Base-by-base conservation (phyloP, 805 yeast genomes). In the Candida khao-thaluensis region DNA sequence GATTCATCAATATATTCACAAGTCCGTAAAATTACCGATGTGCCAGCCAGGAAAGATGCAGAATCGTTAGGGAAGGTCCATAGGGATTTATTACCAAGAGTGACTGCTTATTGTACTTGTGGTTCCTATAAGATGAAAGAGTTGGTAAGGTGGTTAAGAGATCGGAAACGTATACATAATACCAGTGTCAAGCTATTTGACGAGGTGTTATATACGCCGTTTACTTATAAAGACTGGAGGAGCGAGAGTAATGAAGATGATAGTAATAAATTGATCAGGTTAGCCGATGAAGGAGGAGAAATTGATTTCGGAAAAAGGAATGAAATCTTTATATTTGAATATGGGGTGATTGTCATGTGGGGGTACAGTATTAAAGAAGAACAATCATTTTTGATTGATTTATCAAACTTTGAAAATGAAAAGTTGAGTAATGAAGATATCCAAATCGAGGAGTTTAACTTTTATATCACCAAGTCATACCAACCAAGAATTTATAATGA, bases 301-400 rank as follows among this genome's bases (percentile, higher is more conserved):
- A 86, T 91, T 37, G 91, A 88, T 51, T 81, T 91, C 34, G 88
- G 90, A 37, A 83, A 82, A 51, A 74, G 77, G 43, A 82, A 82
- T 7, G 98, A 90, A 56, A 70, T 89, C 7, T 93, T 90, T 55
- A 69, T 93, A 6, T 93, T 93, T 66, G 96, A 90, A 53, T 93
- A 93, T 60, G 99, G 99, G 15, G 99, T 93, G n/a, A 81, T 88
- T 22, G 95, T 93, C 1, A 65, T 93, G 69, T 93, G 99, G 99
- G 99, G 99, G 0, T 93, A 87, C 54, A 78, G 88, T 2, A 74
- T 79, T 38, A 74, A 79, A 38, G 98, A 93, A 60, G 99, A 93
- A 57, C 69, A 71, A 38, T 80, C 88, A 36, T 86, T 93, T 50
- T 64, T 93, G 40, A 75, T 74, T 36, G 97, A 91, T 54, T 66